Evolutionary conservation across 2,329 filamentous ascomycete genomes (phyloP).

Genomic region (Clonostachys solani): DNA sequence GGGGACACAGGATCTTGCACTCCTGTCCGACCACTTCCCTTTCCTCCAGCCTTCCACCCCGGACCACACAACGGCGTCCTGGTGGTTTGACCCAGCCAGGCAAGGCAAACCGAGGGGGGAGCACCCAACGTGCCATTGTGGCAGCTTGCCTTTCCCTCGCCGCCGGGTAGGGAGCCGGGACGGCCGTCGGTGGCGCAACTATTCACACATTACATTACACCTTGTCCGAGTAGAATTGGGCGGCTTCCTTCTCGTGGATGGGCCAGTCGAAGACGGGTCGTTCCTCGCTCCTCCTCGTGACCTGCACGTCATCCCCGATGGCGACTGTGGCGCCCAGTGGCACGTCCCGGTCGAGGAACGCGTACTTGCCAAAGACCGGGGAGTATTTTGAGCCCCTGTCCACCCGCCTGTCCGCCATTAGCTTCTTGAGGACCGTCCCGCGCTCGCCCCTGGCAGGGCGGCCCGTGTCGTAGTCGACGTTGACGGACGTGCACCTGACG

Average conservation of each 20-base stretch:
- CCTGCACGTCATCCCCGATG: slow-evolving; percentile 52
- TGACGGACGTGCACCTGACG: slow-evolving; percentile 62
- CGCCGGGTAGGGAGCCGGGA: too few species aligned
- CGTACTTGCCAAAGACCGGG: slow-evolving; percentile 72
- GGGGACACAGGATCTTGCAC: too few species aligned
- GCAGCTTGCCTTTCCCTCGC: too few species aligned
- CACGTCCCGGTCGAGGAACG: slow-evolving; percentile 41
- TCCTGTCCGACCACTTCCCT: too few species aligned
- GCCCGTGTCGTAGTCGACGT: slow-evolving; percentile 67
- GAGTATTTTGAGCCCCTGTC: slow-evolving; percentile 64
- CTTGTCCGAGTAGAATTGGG: slow-evolving; percentile 14
- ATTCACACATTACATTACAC: background rate
- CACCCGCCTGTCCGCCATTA: slow-evolving; percentile 67
- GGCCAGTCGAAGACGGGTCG: slow-evolving; percentile 52
- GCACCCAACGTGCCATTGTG: too few species aligned
- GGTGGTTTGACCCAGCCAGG: too few species aligned
- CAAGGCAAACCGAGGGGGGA: too few species aligned
- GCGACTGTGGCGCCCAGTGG: slow-evolving; percentile 24
- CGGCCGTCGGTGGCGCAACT: too few species aligned
- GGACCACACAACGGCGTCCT: too few species aligned
- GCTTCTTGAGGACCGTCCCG: slow-evolving; percentile 62
- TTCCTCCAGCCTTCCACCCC: too few species aligned
- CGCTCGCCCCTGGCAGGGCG: slow-evolving; percentile 48
- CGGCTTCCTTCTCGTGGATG: slow-evolving; percentile 8
- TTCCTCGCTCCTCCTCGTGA: slow-evolving; percentile 43